Evolutionary conservation across 768 basidiomycete species (phyloP), one percentile per base, ranked within the genome.

Genomic region (Dacryopinax primogenitus): DNA sequence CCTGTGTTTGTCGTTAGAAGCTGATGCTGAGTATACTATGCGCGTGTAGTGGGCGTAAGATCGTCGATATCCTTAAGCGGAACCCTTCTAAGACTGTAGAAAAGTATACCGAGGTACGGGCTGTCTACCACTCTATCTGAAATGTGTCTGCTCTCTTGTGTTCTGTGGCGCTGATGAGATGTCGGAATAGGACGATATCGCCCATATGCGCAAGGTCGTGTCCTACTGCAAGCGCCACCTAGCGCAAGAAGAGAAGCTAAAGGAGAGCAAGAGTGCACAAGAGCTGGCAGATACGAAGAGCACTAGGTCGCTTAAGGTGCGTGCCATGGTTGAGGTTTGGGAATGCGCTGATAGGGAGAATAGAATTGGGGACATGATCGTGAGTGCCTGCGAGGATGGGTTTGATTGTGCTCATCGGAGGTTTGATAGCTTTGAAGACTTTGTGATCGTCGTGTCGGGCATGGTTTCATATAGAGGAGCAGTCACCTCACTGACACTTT

Each of bases 181-280:
- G 12, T 61, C 21, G 12, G 21, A 23, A 23, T 23, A 62, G 12
- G 28, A 77, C 47, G 75, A 77, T 62, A 69, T 74, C 33, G 71
- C 70, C n/a, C 77, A 76, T 65, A 76, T 76, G 73, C 69, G 74
- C 30, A 69, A 67, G 47, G 76, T 77, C 35, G 73, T 75, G 1
- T 66, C 73, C 6, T 78, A 78, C 65, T 76, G 74, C 67, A 75
- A 75, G 64, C 68, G 77, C 21, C 77, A 78, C 65, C 64, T 75
- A 2, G 76, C 76, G 1, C 77, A 78, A 64, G 76, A 77, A 66
- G 68, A 65, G 15, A 70, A 74, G 35, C 63, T 76, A 68, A 74
- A 74, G 63, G 72, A 75, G 21, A 68, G 65, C 26, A 76, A 76
- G 68, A 67, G 65, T 18, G 67, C 68, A 18, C 76, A 77, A 67